phyloP scores from a whole-genome alignment of 495 filamentous ascomycete species.

The Gamarada debralockiae region DNA sequence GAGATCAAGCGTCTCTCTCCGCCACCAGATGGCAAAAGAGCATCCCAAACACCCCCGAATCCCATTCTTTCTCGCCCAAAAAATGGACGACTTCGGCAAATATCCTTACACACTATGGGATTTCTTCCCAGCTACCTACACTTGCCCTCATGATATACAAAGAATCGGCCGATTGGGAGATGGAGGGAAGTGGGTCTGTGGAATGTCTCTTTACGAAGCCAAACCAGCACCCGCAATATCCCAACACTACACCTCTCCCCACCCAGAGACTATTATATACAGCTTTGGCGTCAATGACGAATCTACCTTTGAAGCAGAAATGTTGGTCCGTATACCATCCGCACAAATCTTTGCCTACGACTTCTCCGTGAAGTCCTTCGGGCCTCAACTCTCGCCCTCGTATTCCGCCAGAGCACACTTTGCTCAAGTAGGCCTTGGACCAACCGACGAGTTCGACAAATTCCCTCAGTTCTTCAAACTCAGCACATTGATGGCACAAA shows the following conservation, averaged over 20 bases:
- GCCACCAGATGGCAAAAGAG: conserved; percentile 12
- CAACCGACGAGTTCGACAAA: conserved; percentile 12
- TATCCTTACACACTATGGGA: conserved; percentile 32
- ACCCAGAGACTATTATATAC: conserved; percentile 24
- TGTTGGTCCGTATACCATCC: conserved; percentile 25
- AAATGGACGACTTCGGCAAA: conserved; percentile 10
- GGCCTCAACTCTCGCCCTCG: conserved; percentile 15
- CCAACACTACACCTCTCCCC: not conserved
- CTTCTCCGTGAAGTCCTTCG: conserved; percentile 26
- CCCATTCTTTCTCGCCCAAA: conserved; percentile 14
- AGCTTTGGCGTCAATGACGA: conserved; percentile 29
- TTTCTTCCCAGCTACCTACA: conserved; percentile 27
- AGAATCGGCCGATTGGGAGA: conserved; percentile 29
- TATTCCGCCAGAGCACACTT: conserved; percentile 21
- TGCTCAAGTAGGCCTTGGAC: conserved; percentile 22
- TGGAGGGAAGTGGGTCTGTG: conserved; percentile 34
- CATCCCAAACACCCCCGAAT: conserved; percentile 11
- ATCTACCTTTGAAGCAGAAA: conserved; percentile 28
- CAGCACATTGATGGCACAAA: conserved; percentile 26
- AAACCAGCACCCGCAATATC: not conserved
- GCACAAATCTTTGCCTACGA: conserved; percentile 28
- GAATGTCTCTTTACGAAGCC: conserved; percentile 25
- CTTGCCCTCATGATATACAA: conserved; percentile 31
- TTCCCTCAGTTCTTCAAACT: conserved; percentile 27
- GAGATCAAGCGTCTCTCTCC: conserved; percentile 13